Evolutionary conservation across 306 rosid genomes (phyloP).

Genomic region (Glycine latifolia): DNA sequence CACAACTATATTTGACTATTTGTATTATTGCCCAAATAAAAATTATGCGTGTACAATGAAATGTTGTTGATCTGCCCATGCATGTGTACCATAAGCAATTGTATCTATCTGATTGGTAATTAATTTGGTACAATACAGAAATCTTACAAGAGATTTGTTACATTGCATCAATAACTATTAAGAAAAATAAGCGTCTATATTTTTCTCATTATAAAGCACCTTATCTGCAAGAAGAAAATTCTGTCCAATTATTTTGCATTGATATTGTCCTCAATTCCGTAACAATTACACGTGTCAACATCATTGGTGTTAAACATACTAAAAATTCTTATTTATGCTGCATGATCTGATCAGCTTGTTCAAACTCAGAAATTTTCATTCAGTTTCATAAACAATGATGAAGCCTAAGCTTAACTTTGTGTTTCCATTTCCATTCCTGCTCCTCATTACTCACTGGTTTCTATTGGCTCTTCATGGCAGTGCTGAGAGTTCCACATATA

Average conservation of each 20-base stretch:
- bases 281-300: conserved; percentile 28
- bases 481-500: conserved; percentile 44
- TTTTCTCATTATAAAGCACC: neutral
- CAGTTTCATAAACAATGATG: conserved; percentile 20
- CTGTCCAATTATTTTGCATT: neutral
- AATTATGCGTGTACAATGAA: too few species aligned
- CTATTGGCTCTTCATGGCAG: conserved; percentile 20
- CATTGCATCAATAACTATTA: neutral
- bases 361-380: conserved; percentile 16
- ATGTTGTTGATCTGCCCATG: too few species aligned
- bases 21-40: neutral
- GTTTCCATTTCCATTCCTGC: conserved; percentile 3
- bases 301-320: conserved; percentile 4
- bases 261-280: neutral
- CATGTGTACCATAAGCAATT: neutral
- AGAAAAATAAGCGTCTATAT: neutral
- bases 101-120: neutral
- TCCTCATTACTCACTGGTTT: conserved; percentile 27
- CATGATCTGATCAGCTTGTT: neutral
- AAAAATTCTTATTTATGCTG: conserved; percentile 18
- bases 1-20: neutral
- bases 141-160: neutral
- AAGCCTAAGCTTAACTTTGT: conserved; percentile 10
- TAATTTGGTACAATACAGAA: neutral
- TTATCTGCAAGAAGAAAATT: conserved; percentile 2